A percentile compares a stretch with the other conserved stretches of the same genome.
These are phyloP conservation scores for Saposhnikovia divaricata DNA, from an alignment of 129 eudicot species.

Conservation along the genomic window DNA sequence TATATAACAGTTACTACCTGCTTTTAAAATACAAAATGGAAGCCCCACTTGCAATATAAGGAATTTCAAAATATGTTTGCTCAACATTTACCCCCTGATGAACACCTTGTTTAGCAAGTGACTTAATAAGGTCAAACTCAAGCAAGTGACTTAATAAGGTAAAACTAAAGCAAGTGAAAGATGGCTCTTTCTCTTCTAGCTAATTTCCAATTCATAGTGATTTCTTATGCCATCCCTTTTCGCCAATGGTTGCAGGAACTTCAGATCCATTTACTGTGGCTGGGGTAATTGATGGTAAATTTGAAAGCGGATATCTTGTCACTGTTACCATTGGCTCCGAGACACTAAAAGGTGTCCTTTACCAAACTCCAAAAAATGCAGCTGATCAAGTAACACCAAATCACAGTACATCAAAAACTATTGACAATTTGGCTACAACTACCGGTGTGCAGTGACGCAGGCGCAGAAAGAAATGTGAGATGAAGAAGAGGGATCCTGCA, in stretches of 20 bases:
- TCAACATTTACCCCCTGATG: neutral
- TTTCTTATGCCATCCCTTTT: neutral
- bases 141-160: neutral
- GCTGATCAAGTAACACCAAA: slow-evolving; percentile 22
- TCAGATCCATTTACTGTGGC: slow-evolving; percentile 37
- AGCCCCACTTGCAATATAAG: neutral
- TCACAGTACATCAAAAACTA: slow-evolving; percentile 7
- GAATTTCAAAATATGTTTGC: neutral
- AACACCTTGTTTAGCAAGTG: neutral
- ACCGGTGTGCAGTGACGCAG: slow-evolving; percentile 38
- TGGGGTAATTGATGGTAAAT: slow-evolving; percentile 84
- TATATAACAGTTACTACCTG: neutral
- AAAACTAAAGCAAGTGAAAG: neutral
- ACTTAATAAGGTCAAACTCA: neutral
- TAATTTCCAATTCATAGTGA: neutral
- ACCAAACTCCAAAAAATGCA: slow-evolving; percentile 38
- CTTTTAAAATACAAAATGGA: neutral
- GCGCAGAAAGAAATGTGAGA: slow-evolving; percentile 82
- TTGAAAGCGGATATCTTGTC: slow-evolving; percentile 83
- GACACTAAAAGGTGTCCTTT: slow-evolving; percentile 77
- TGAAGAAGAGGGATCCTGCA: slow-evolving; percentile 73
- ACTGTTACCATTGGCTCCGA: slow-evolving; percentile 70
- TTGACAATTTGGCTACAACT: slow-evolving; percentile 19
- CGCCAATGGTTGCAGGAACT: slow-evolving; percentile 18
- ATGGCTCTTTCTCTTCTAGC: neutral